Evolutionary conservation across 2,329 filamentous ascomycete species (phyloP), one percentile per base, ranked within the genome.

Genomic region (Alternaria sp.): DNA sequence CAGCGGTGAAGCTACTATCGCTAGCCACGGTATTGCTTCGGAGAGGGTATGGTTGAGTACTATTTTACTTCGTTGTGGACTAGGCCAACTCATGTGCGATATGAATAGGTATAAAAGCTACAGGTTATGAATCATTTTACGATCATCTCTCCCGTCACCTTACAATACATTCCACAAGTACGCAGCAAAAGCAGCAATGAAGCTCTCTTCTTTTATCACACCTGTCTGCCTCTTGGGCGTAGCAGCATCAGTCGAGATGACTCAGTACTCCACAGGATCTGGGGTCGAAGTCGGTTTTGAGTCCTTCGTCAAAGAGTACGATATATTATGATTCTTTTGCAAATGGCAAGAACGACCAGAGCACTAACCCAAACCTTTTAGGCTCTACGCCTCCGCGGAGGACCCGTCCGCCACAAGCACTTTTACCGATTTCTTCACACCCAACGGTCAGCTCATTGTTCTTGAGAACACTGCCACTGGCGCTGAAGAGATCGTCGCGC

Each of bases 401-500:
- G 57, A 59, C 13, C 49, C 49, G 15, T 25, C 57, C 19, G 40
- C 57, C 47, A 59, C 57, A n/a, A 40, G 25, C 4, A 59, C 10
- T 13, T 59, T 59, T n/a, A 59, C 57, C 19, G 23, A 59, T 46
- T 59, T 59, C 57, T 59, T 59, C 36, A 59, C 57, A 6, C 3
- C 40, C 4, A 28, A 47, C 40, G 57, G 57, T 2, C 15, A 59
- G 19, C 57, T 59, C 19, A 59, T 59, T 11, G 57, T 59, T 45
- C 49, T 59, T 19, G 26, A 5, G 7, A 59, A 54, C 8, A 54
- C 40, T 3, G 57, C 57, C 26, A 36, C 19, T 12, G 49, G 49
- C 7, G 4, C 57, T 15, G 26, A 59, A 12, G 36, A 59, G 49
- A 59, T 59, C n/a, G 13, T 59, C 49, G 49, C 49, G n/a, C 30